Percentiles rank a stretch among this genome's conserved stretches.
Conservation (phyloP, 225 moss, liverwort and hornwort species). For the Marchantia paleacea region DNA sequence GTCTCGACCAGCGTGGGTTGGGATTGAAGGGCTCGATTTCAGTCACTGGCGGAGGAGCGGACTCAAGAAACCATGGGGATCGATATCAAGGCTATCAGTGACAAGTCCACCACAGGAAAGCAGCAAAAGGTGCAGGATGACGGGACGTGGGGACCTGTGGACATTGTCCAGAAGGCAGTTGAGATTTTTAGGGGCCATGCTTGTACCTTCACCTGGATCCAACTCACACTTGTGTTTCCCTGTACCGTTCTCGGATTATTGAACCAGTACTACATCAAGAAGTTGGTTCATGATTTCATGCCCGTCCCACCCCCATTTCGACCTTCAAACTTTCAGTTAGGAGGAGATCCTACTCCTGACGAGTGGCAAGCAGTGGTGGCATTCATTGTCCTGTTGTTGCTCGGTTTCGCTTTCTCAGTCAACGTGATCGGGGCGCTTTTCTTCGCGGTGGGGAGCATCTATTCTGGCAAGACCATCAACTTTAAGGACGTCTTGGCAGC, state of each 20-base stretch:
- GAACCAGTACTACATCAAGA: not conserved
- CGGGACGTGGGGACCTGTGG: not conserved
- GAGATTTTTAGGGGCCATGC: not conserved
- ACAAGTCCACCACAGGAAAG: not conserved
- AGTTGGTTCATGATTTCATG: not conserved
- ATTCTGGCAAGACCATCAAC: slow-evolving; percentile 10
- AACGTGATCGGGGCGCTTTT: slow-evolving; percentile 2
- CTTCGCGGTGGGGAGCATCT: slow-evolving; percentile 13
- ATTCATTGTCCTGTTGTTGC: not conserved
- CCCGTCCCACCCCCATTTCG: not conserved
- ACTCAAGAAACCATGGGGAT: not conserved
- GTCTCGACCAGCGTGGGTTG: no score
- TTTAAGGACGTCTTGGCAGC: slow-evolving; percentile 11
- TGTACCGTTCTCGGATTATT: not conserved
- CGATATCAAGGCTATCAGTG: not conserved
- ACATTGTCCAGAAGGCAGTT: not conserved
- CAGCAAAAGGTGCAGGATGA: slow-evolving; percentile 6
- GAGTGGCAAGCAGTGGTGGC: slow-evolving; percentile 3
- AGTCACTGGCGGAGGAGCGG: not conserved
- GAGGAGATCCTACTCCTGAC: not conserved
- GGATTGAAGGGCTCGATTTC: no score
- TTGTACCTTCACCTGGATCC: slow-evolving; percentile 10
- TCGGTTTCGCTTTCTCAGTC: not conserved
- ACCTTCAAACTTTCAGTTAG: not conserved
- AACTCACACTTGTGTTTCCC: not conserved